Conservation (phyloP, 306 rosid species). For the Casuarina cunninghamiana region DNA sequence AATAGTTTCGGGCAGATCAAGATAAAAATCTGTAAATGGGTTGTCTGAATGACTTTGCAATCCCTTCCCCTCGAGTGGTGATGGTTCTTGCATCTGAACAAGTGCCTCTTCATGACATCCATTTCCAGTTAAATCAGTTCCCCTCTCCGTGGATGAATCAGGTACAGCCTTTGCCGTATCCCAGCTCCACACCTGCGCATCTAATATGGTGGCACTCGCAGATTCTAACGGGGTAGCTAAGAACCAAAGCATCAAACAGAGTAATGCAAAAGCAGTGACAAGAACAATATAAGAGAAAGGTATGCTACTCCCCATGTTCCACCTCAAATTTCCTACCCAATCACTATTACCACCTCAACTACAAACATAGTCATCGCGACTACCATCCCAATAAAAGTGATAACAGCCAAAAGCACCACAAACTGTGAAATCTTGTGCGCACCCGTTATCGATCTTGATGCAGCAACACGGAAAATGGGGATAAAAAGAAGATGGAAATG, state of each 20-base stretch:
- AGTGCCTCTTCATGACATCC: slow-evolving; percentile 43
- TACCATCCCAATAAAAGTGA: slow-evolving; percentile 75
- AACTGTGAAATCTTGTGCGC: slow-evolving; percentile 67
- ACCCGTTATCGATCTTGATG: slow-evolving; percentile 87
- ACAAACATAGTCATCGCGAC: slow-evolving; percentile 73
- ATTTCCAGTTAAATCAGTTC: slow-evolving; percentile 40
- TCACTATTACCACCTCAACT: slow-evolving; percentile 84
- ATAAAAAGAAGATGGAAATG: slow-evolving; percentile 87
- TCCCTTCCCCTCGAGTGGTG: slow-evolving; percentile 33
- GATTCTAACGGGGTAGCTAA: slow-evolving; percentile 86
- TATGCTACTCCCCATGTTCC: slow-evolving; percentile 60
- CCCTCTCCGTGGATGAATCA: slow-evolving; percentile 27
- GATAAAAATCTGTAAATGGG: slow-evolving; percentile 34
- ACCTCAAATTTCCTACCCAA: slow-evolving; percentile 77
- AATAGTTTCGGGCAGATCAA: slow-evolving; percentile 52
- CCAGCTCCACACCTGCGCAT: slow-evolving; percentile 57
- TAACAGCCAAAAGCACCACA: slow-evolving; percentile 60
- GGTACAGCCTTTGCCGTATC: slow-evolving; percentile 38
- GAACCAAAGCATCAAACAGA: slow-evolving; percentile 80
- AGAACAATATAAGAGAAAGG: slow-evolving; percentile 56
- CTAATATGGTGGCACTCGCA: slow-evolving; percentile 44
- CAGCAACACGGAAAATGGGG: slow-evolving; percentile 84
- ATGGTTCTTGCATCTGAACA: slow-evolving; percentile 37
- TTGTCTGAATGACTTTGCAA: slow-evolving; percentile 45
- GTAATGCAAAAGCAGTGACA: slow-evolving; percentile 50